Base-by-base conservation (phyloP, 768 basidiomycete genomes). In the Macrocybe gigantea region DNA sequence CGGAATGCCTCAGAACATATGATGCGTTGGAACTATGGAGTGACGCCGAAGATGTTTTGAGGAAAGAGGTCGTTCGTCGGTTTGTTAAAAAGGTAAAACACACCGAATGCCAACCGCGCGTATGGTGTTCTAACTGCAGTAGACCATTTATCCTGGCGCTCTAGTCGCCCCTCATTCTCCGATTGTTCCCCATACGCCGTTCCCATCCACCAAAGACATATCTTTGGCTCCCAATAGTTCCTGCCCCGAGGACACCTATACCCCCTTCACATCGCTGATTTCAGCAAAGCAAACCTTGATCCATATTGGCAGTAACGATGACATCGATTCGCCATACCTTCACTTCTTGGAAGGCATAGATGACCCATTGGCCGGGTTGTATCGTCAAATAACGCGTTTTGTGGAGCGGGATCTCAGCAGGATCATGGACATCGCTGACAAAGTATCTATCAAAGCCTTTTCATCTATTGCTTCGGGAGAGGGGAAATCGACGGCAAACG, bases 11-110 rank as follows among this genome's bases (percentile, higher is more conserved):
- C 38, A 69, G 79, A 38, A 86, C 86, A 3, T 94, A 94, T 57
- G 88, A 93, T 54, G 64, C 76, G 6, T 69, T 99, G 43, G 78
- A 82, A 9, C 77, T 92, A 6, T 93, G 90, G 88, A 69, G 80
- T 56, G 83, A 89, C 53, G 95, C 93, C 1, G 94, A 95, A 66
- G 88, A 93, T 50, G 82, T 96, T 12, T 67, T 97, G 44, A 73
- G 85, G 47, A 71, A 70, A 44, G 80, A 85, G 38, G 69, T 96
- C 34, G 76, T 93, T 33, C 79, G 80, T 1, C 75, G 74, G 10
- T 94, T 93, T 56, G 74, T 93, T 7, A 82, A 79, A 57, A 87
- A 88, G 73, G 93, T 86, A 45, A 35, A 56, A n/a, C 32, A n/a
- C 39, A 37, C n/a, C 12, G 44, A 44, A 6, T 44, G 29, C 12